Evolutionary conservation across 805 yeast species (phyloP).

Genomic region (Cyberlindnera samutprakarnensis): DNA sequence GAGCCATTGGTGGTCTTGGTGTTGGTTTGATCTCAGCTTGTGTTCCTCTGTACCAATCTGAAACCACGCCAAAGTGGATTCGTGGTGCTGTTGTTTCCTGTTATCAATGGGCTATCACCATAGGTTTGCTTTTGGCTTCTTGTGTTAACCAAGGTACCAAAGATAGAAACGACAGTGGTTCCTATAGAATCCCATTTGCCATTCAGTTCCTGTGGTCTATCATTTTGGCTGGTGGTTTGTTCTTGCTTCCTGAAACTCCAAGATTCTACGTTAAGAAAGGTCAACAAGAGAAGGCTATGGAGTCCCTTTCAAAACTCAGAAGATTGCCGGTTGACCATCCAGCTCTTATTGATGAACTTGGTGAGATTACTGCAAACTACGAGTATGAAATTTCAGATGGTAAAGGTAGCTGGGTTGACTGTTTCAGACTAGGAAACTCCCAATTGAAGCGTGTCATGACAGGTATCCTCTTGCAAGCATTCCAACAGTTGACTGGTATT

Average conservation of each 20-base stretch:
- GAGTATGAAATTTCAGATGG: slow-evolving; percentile 33
- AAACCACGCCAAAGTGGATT: slow-evolving; percentile 68
- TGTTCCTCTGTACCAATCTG: slow-evolving; percentile 72
- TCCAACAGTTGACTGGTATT: slow-evolving; percentile 67
- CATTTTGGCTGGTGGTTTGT: slow-evolving; percentile 51
- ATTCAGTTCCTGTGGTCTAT: slow-evolving; percentile 64
- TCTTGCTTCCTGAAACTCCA: slow-evolving; percentile 69
- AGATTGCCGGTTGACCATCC: slow-evolving; percentile 38
- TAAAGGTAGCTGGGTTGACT: slow-evolving; percentile 24
- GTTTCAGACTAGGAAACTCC: slow-evolving; percentile 29
- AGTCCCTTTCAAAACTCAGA: slow-evolving; percentile 46
- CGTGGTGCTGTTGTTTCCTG: slow-evolving; percentile 73
- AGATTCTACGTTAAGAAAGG: slow-evolving; percentile 57
- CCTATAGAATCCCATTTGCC: slow-evolving; percentile 70
- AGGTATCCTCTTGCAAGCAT: slow-evolving; percentile 35
- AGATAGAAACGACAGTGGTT: slow-evolving; percentile 39
- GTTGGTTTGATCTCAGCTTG: slow-evolving; percentile 67
- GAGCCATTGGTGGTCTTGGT: slow-evolving; percentile 63
- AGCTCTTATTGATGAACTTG: slow-evolving; percentile 35
- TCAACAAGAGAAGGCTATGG: slow-evolving; percentile 45
- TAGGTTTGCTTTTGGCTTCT: slow-evolving; percentile 66
- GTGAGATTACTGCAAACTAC: slow-evolving; percentile 39
- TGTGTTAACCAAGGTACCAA: slow-evolving; percentile 67
- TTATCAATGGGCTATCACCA: slow-evolving; percentile 65
- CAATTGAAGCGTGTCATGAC: slow-evolving; percentile 35